These are phyloP conservation scores for Stagonosporopsis rhizophila DNA, from an alignment of 2,329 filamentous ascomycete species.

Conservation along the genomic window DNA sequence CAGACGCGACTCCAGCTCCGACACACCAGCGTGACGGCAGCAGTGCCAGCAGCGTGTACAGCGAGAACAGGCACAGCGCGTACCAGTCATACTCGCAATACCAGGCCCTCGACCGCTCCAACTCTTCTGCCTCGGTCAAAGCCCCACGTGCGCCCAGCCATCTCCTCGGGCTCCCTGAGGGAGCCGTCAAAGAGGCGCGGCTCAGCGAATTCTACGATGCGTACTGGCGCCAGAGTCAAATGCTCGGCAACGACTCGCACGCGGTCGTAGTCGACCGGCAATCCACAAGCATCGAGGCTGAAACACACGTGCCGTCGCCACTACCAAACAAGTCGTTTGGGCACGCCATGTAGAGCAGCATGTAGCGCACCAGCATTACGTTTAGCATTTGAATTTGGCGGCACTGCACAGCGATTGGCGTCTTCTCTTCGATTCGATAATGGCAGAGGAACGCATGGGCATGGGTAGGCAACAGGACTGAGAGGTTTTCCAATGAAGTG, in stretches of 20 bases:
- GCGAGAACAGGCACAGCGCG: constrained; percentile 34
- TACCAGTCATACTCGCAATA: constrained; percentile 28
- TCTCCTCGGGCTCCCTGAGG: constrained; percentile 21
- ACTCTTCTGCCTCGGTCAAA: constrained; percentile 29
- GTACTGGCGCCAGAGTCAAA: constrained; percentile 41
- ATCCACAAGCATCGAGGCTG: constrained; percentile 40
- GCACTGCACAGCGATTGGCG: constrained; percentile 7
- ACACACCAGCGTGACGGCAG: constrained; percentile 40
- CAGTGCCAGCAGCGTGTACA: constrained; percentile 46
- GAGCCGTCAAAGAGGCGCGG: constrained; percentile 30
- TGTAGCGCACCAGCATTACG: not conserved
- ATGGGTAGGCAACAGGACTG: not conserved
- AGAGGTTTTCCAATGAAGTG: constrained; percentile 1
- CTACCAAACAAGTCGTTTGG: constrained; percentile 20
- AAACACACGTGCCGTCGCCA: constrained; percentile 37
- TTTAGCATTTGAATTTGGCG: not conserved
- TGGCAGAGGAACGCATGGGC: not conserved
- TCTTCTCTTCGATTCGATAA: constrained; percentile 4
- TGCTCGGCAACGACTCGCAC: constrained; percentile 20
- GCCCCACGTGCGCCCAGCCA: constrained; percentile 26
- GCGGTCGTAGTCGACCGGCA: constrained; percentile 26
- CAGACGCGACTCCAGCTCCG: constrained; percentile 12
- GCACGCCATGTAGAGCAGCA: constrained; percentile 11
- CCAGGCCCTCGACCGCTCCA: constrained; percentile 14
- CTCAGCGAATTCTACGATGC: constrained; percentile 52